Percentiles rank a stretch among this genome's conserved stretches.
These are phyloP conservation scores for Tremella yokohamensis DNA, from an alignment of 768 basidiomycete species.

Conservation along the genomic window DNA sequence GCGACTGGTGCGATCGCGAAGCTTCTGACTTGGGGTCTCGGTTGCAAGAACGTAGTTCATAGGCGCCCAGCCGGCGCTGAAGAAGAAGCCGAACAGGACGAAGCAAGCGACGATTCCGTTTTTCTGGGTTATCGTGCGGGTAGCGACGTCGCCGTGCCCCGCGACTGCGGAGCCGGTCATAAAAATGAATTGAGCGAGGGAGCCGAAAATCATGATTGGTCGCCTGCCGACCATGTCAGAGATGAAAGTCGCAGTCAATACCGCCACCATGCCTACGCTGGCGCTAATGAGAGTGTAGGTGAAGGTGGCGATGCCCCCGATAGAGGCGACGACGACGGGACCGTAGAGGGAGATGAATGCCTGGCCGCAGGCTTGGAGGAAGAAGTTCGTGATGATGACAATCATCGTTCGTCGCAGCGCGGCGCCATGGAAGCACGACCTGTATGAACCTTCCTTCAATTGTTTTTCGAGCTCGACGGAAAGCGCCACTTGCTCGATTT, in stretches of 20 bases:
- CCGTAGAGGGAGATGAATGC: conserved; percentile 6
- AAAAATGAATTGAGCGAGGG: background rate
- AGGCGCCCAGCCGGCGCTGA: conserved; percentile 4
- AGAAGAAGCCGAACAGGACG: conserved; percentile 1
- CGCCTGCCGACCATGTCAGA: background rate
- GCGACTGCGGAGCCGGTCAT: background rate
- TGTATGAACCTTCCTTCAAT: background rate
- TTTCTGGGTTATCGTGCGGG: too few relatives aligned
- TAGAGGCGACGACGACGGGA: background rate
- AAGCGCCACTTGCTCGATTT: background rate
- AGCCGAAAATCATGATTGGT: conserved; percentile 5
- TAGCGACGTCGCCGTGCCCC: background rate
- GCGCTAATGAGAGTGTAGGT: background rate
- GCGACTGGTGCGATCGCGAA: conserved; percentile 1
- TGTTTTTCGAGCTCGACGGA: background rate
- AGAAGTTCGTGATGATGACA: conserved; percentile 8
- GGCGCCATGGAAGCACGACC: background rate
- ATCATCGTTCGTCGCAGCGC: conserved; percentile 4
- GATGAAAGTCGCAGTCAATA: too few relatives aligned
- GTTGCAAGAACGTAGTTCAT: background rate
- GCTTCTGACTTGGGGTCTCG: background rate
- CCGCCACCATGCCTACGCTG: background rate
- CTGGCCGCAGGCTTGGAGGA: conserved; percentile 10
- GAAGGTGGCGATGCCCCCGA: conserved; percentile 3
- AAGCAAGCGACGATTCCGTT: background rate